Evolutionary conservation across 2,329 filamentous ascomycete species (phyloP).

Genomic region (Fusarium sp.): DNA sequence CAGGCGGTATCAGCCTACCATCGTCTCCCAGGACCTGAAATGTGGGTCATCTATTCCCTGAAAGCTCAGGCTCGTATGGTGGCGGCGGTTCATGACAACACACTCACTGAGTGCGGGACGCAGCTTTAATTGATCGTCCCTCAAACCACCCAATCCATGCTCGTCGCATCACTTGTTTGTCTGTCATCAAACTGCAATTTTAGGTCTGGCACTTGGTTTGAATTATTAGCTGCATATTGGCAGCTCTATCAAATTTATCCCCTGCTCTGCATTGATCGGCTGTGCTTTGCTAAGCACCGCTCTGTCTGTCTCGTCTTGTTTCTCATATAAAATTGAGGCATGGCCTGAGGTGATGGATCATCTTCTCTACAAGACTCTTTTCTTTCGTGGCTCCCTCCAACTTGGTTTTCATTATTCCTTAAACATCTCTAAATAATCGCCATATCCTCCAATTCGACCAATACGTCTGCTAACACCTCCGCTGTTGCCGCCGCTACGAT

Average conservation of each 20-base stretch:
- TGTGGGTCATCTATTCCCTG: constrained; percentile 12
- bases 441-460: not conserved
- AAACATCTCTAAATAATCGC: not conserved
- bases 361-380: constrained; percentile 2
- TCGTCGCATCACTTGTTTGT: constrained; percentile 30
- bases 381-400: constrained; percentile 3
- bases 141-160: constrained; percentile 37
- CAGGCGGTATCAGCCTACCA: not conserved
- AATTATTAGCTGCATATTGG: constrained; percentile 20
- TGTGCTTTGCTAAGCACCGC: constrained; percentile 1
- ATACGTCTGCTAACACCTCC: not conserved
- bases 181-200: constrained; percentile 27
- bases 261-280: not conserved
- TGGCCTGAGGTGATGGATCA: constrained; percentile 6
- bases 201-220: constrained; percentile 1
- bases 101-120: constrained; percentile 14
- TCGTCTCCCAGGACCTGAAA: not conserved
- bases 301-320: not conserved
- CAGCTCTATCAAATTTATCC: not conserved
- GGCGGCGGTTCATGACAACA: constrained; percentile 18
- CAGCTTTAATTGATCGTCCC: constrained; percentile 34
- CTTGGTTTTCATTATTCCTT: constrained; percentile 6
- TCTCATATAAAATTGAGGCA: not conserved
- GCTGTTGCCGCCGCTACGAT: not conserved
- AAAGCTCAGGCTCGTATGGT: constrained; percentile 19